Base-by-base conservation (phyloP, 2,329 filamentous ascomycete species). In the Immersiporthe knoxdaviesiana region DNA sequence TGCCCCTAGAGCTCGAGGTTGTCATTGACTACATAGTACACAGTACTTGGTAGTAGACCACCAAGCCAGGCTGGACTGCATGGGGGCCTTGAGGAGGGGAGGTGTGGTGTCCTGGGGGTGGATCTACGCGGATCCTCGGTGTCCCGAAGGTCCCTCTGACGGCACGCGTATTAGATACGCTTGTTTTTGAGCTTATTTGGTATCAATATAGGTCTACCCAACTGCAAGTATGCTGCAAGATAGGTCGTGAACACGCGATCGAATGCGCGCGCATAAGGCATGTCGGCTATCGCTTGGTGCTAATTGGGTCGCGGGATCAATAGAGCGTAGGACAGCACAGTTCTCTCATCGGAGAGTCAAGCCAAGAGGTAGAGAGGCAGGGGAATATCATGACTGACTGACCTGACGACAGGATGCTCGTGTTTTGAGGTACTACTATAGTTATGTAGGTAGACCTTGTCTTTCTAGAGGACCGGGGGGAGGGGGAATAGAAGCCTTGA, bases 141-240 rank as follows among this genome's bases (percentile, higher is more conserved):
- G 56, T 59, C 32, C 56, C 56, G 56, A 37, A 32, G 56, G 1
- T 37, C 21, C 56, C 21, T 59, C 30, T 59, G 32, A 59, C 56
- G 30, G 32, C 56, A 59, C 30, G 32, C 11, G 56, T 59, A 16
- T 59, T 37, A 14, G 32, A 37, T 35, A 59, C 30, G 56, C 56
- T 59, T 59, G 18, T 59, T 59, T 59, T 37, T 59, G 56, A 35
- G 56, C 56, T 59, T 59, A 59, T 35, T n/a, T n/a, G 16, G 32
- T 21, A 30, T 21, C 3, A 21, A 16, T 32, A 21, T 21, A 5
- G 32, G 32, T 3, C 27, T 35, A 7, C 16, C 8, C 7, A 14
- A n/a, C 56, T 30, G n/a, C n/a, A 16, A 18, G n/a, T n/a, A 16
- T 32, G 56, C 30, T 35, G 10, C 56, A 37, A 32, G 32, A n/a